phyloP scores from a whole-genome alignment of 805 yeast genomes.

The Cyberlindnera bimundalis region DNA sequence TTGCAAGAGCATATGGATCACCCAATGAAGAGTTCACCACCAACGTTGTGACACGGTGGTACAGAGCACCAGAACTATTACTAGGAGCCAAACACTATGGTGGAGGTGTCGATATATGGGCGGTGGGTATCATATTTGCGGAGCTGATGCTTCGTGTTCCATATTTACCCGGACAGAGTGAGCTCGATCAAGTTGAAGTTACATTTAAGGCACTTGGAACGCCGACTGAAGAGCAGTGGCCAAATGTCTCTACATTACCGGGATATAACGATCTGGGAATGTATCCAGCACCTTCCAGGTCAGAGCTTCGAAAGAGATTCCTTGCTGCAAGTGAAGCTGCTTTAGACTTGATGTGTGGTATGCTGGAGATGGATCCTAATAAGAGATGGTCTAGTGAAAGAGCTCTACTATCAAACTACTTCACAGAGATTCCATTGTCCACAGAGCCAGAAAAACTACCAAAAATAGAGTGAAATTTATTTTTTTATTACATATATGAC shows the following conservation, averaged over 20 bases:
- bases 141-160: slow-evolving; percentile 95
- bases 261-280: slow-evolving; percentile 67
- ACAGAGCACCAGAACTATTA: slow-evolving; percentile 90
- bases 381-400: slow-evolving; percentile 60
- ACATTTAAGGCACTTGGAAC: slow-evolving; percentile 96
- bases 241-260: slow-evolving; percentile 78
- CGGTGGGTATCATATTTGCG: slow-evolving; percentile 93
- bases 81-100: slow-evolving; percentile 89
- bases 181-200: slow-evolving; percentile 84
- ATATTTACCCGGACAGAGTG: slow-evolving; percentile 89
- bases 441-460: slow-evolving; percentile 66
- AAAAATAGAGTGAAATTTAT: slow-evolving; percentile 24
- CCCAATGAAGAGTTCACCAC: slow-evolving; percentile 80
- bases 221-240: slow-evolving; percentile 91
- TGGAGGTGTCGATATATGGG: slow-evolving; percentile 91
- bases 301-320: slow-evolving; percentile 77
- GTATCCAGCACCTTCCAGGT: slow-evolving; percentile 80
- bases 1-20: slow-evolving; percentile 80
- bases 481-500: neutral
- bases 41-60: slow-evolving; percentile 97
- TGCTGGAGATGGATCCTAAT: slow-evolving; percentile 79
- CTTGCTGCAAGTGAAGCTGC: slow-evolving; percentile 90
- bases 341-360: slow-evolving; percentile 63
- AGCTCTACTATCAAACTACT: slow-evolving; percentile 65
- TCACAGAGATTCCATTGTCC: slow-evolving; percentile 70